phyloP scores from a whole-genome alignment of 805 yeast genomes.

The Metschnikowia kofuensis region DNA sequence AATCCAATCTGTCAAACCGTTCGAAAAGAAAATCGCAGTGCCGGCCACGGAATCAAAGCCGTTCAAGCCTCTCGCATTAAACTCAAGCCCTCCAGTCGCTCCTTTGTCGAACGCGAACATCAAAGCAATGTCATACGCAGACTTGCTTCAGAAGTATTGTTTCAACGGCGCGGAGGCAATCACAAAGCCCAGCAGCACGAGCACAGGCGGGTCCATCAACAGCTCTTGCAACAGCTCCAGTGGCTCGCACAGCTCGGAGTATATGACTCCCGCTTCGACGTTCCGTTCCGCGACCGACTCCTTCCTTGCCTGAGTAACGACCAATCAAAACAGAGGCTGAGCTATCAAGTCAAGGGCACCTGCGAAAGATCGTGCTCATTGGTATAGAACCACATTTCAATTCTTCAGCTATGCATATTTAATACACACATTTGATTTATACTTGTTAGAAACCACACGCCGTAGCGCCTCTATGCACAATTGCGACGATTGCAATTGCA shows the following conservation, averaged over 20 bases:
- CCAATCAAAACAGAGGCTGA: too few species aligned
- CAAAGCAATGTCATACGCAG: slow-evolving; percentile 29
- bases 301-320: slow-evolving; percentile 1
- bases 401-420: too few species aligned
- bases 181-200: slow-evolving; percentile 1
- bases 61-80: neutral
- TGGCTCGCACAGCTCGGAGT: slow-evolving; percentile 19
- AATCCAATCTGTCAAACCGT: too few species aligned
- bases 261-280: slow-evolving; percentile 23
- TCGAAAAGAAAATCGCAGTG: neutral
- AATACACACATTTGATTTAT: too few species aligned
- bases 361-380: too few species aligned
- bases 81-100: slow-evolving; percentile 3
- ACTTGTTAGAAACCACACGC: too few species aligned
- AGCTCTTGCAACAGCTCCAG: slow-evolving; percentile 13
- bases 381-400: too few species aligned
- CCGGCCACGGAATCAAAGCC: neutral
- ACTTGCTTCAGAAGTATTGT: slow-evolving; percentile 35
- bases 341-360: too few species aligned
- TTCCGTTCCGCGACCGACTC: slow-evolving; percentile 24
- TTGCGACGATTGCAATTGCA: too few species aligned
- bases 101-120: slow-evolving; percentile 16
- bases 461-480: too few species aligned
- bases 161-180: slow-evolving; percentile 27
- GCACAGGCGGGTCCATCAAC: slow-evolving; percentile 6